Evolutionary conservation across 2,329 filamentous ascomycete genomes (phyloP).

Genomic region (Nannizziopsis barbatae): DNA sequence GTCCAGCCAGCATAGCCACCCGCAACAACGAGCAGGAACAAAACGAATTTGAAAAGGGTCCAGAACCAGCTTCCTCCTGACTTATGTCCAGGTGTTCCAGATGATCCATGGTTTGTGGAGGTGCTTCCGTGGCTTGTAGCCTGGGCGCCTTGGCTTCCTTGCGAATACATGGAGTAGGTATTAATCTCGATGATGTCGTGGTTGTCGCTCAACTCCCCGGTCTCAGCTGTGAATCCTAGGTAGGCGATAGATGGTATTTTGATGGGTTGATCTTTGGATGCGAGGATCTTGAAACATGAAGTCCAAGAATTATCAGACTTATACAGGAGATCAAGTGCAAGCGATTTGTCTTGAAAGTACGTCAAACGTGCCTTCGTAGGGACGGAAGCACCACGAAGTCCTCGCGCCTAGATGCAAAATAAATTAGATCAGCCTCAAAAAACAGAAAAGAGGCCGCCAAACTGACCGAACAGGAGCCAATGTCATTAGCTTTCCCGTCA

Average conservation of each 20-base stretch:
- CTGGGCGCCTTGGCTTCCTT: conserved; percentile 21
- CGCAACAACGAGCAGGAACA: conserved; percentile 58
- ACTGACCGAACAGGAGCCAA: conserved; percentile 77
- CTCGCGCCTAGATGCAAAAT: conserved; percentile 53
- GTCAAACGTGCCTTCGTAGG: conserved; percentile 81
- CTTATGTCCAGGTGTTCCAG: conserved; percentile 16
- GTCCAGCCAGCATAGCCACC: conserved; percentile 81
- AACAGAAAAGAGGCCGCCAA: neutral
- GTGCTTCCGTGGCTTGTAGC: conserved; percentile 22
- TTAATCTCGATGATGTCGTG: conserved; percentile 87
- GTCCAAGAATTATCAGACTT: conserved; percentile 82
- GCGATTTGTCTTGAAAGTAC: conserved; percentile 90
- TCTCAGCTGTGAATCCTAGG: conserved; percentile 60
- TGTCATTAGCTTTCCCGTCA: conserved; percentile 85
- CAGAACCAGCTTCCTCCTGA: conserved; percentile 49
- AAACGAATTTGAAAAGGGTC: conserved; percentile 70
- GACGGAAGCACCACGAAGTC: conserved; percentile 66
- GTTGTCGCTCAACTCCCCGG: conserved; percentile 92
- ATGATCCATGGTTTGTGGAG: conserved; percentile 19
- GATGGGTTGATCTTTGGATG: conserved; percentile 52
- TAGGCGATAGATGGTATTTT: conserved; percentile 65
- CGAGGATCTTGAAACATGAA: conserved; percentile 64
- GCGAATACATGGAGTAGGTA: conserved; percentile 79
- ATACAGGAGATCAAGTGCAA: conserved; percentile 88
- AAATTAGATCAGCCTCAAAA: conserved; percentile 5